Base-by-base conservation (phyloP, 2,329 filamentous ascomycete genomes). In the Podosphaera aphanis region DNA sequence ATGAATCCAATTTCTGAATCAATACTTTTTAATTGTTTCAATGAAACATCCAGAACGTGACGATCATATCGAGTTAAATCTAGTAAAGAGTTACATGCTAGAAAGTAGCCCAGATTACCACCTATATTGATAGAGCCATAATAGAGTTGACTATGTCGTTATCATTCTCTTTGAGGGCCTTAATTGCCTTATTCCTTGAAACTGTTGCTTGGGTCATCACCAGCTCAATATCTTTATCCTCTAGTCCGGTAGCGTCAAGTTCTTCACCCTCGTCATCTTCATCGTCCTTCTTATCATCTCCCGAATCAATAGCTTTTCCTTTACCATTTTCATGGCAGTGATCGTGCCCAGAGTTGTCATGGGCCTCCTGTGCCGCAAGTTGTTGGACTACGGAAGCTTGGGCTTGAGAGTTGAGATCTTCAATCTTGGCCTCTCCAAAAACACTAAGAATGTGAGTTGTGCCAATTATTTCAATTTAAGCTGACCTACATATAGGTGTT, bases 61-160 rank as follows among this genome's bases (percentile, higher is more conserved):
- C 47, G 46, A 45, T 31, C 43, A 43, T 43, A 46, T 41, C 44
- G 40, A 42, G 39, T 46, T 49, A 44, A 39, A 44, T 29, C 25
- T 11, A 29, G 6, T 11, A 29, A 11, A 6, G 5, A 38, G n/a
- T 38, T 38, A 6, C n/a, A 38, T 16, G 2, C n/a, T 38, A 6
- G 11, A 29, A 29, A 29, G 25, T 29, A 11, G 7, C n/a, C 27
- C 5, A 29, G n/a, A n/a, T 31, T 33, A 7, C 20, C 38, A 43
- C 49, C 63, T 70, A 86, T 72, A 84, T 78, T 71, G 81, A 85
- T 64, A 98, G 70, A 57, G 88, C 86, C 90, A 98, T 98, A 70
- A 98, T 98, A 59, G 90, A 94, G 74, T 98, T 98, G 72, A 98
- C 90, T 69, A 98, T 98, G 64, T 98, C 90, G 61, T 95, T 94